Conservation (phyloP, 371 early-diverging fungal species). For the Lichtheimia ramosa region DNA sequence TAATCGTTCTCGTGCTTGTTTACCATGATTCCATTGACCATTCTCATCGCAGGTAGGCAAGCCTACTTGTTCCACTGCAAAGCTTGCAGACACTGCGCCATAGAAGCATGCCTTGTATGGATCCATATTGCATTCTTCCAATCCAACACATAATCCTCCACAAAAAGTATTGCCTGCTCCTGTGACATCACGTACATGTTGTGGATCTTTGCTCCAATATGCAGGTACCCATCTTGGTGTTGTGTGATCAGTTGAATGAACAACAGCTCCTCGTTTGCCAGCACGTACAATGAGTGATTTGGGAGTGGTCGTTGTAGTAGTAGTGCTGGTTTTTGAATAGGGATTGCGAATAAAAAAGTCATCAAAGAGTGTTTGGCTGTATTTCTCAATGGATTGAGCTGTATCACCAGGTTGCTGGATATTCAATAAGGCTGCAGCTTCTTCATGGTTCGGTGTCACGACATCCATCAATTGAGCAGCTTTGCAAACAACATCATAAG, state of each 20-base stretch:
- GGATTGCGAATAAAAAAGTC: background rate
- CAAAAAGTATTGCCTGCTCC: constrained; percentile 56
- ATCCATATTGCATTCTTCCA: constrained; percentile 29
- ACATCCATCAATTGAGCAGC: constrained; percentile 20
- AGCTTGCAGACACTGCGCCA: constrained; percentile 46
- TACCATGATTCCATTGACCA: constrained; percentile 34
- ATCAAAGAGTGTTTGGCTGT: constrained; percentile 5
- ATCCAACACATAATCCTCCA: constrained; percentile 25
- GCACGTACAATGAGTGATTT: constrained; percentile 26
- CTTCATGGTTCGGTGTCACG: constrained; percentile 33
- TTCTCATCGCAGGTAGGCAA: constrained; percentile 19
- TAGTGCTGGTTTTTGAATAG: no score
- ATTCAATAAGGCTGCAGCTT: constrained; percentile 27
- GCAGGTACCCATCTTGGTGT: constrained; percentile 32
- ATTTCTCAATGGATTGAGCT: constrained; percentile 9
- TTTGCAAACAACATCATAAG: constrained; percentile 8
- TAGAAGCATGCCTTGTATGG: constrained; percentile 28
- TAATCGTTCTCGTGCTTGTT: constrained; percentile 23
- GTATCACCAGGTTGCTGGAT: background rate
- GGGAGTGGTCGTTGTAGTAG: no score
- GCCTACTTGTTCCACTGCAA: constrained; percentile 46
- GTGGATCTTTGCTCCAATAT: constrained; percentile 27
- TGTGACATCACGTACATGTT: constrained; percentile 38
- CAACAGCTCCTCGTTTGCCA: constrained; percentile 34
- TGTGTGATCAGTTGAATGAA: background rate